Percentiles rank a stretch among this genome's conserved stretches.
Evolutionary conservation across 305 asterid genomes (phyloP).

Genomic region (Fraxinus latifolia): DNA sequence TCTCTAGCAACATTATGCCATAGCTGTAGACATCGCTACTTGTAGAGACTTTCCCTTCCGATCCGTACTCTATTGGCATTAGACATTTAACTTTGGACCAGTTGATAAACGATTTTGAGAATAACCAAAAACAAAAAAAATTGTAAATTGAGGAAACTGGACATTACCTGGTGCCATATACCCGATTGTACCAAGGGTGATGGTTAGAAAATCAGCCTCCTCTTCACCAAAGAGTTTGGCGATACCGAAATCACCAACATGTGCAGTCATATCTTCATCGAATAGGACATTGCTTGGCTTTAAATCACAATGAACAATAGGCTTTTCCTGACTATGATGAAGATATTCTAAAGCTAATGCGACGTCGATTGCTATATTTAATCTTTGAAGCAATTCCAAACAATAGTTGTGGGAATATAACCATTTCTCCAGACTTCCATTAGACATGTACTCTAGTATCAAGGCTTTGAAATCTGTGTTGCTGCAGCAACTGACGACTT

Average conservation of each 20-base stretch:
- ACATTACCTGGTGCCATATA: conserved; percentile 40
- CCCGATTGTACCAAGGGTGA: conserved; percentile 40
- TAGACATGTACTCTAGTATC: conserved; percentile 3
- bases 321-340: conserved; percentile 23
- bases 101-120: not conserved
- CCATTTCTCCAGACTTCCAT: conserved; percentile 28
- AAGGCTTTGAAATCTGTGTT: conserved; percentile 34
- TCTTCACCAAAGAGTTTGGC: conserved; percentile 30
- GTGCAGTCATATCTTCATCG: conserved; percentile 38
- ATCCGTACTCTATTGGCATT: conserved; percentile 31
- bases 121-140: not conserved
- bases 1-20: conserved; percentile 39
- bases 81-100: not conserved
- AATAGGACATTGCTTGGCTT: conserved; percentile 41
- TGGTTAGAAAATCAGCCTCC: conserved; percentile 21
- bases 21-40: conserved; percentile 40
- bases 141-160: too few species aligned
- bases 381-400: conserved; percentile 17
- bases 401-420: conserved; percentile 17
- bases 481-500: conserved; percentile 29
- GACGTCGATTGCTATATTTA: conserved; percentile 28
- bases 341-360: conserved; percentile 41
- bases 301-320: conserved; percentile 37
- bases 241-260: conserved; percentile 37
- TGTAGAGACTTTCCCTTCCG: conserved; percentile 31